A percentile compares a stretch with the other conserved stretches of the same genome.
Evolutionary conservation across 805 yeast species (phyloP).

Genomic region (Suhomyces tanzawaensis): DNA sequence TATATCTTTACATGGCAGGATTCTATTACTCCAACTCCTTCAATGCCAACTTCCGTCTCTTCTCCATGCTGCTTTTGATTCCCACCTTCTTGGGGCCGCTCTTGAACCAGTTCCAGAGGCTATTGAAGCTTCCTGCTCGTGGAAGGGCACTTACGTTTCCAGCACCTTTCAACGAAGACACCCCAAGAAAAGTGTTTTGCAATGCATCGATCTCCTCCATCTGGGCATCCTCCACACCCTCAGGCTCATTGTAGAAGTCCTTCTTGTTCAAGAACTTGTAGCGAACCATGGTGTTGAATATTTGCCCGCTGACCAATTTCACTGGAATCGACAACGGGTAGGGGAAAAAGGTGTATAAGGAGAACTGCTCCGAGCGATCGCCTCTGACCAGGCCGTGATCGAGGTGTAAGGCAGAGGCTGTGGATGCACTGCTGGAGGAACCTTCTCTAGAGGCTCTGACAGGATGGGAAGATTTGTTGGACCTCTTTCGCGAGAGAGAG

Average conservation of each 20-base stretch:
- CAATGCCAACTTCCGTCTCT: constrained; percentile 40
- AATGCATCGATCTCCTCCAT: constrained; percentile 31
- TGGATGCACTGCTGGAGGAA: neutral
- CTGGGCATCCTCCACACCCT: constrained; percentile 21
- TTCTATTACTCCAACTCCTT: constrained; percentile 32
- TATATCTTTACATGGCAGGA: too few relatives aligned
- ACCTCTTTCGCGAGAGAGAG: constrained; percentile 10
- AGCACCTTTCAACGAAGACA: constrained; percentile 43
- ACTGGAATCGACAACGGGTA: constrained; percentile 33
- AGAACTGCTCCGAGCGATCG: constrained; percentile 30
- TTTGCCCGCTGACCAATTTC: constrained; percentile 12
- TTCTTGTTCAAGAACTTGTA: constrained; percentile 21
- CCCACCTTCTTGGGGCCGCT: constrained; percentile 9
- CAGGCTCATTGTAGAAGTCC: constrained; percentile 20
- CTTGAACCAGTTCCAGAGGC: constrained; percentile 25
- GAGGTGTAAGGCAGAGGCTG: constrained; percentile 3
- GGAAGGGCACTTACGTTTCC: constrained; percentile 33
- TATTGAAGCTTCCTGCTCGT: constrained; percentile 22
- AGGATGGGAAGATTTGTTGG: constrained; percentile 17
- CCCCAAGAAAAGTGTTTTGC: constrained; percentile 36
- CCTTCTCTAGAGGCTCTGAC: neutral
- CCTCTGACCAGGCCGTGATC: constrained; percentile 16
- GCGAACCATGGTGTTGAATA: constrained; percentile 21
- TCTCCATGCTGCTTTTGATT: constrained; percentile 34
- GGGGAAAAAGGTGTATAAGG: constrained; percentile 43